These are phyloP conservation scores for Leccinum barrowsii DNA, from an alignment of 768 basidiomycete genomes.

Conservation along the genomic window DNA sequence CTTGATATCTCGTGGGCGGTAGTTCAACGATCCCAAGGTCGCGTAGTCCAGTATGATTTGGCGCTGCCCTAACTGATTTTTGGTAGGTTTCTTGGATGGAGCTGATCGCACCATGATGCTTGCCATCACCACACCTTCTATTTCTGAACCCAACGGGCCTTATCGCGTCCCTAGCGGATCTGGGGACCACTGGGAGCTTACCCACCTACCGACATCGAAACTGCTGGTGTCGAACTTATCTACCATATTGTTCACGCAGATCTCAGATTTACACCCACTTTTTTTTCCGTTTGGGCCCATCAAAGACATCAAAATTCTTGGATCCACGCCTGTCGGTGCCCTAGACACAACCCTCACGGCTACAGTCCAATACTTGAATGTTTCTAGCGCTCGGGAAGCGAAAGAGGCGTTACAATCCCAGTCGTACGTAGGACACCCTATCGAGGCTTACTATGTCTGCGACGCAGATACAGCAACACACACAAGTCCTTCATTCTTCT, in stretches of 20 bases:
- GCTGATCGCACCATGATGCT: constrained; percentile 71
- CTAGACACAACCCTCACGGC: constrained; percentile 46
- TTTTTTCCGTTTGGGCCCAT: constrained; percentile 70
- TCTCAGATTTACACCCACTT: constrained; percentile 66
- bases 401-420: constrained; percentile 60
- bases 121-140: constrained; percentile 41
- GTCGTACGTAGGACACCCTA: constrained; percentile 47
- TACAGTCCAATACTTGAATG: constrained; percentile 59
- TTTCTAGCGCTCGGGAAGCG: constrained; percentile 60
- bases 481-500: constrained; percentile 6
- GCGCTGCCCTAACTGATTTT: constrained; percentile 3
- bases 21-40: constrained; percentile 81
- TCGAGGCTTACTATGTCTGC: constrained; percentile 38
- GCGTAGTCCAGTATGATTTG: not conserved
- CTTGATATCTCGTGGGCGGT: constrained; percentile 87
- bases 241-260: constrained; percentile 60
- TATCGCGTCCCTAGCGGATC: constrained; percentile 25
- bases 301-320: constrained; percentile 54
- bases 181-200: constrained; percentile 34
- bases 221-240: constrained; percentile 67
- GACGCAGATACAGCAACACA: constrained; percentile 11
- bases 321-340: constrained; percentile 30
- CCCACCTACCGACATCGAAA: constrained; percentile 42
- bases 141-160: constrained; percentile 27
- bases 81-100: constrained; percentile 72